Conservation (phyloP, 768 basidiomycete species). For the Neoboletus brunneissimus region DNA sequence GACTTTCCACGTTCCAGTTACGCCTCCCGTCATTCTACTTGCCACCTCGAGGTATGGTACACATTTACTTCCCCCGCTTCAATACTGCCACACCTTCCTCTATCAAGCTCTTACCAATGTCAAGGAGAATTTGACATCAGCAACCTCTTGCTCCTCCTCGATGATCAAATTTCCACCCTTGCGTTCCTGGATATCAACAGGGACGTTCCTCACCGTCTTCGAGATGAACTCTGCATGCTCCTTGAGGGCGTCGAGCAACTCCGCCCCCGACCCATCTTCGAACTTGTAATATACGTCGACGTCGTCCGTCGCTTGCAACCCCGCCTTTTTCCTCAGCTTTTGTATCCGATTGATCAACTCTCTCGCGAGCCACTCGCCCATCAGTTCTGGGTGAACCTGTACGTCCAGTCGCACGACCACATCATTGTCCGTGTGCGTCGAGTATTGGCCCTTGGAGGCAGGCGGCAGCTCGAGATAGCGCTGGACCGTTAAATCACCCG, state of each 20-base stretch:
- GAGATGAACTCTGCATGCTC: conserved; percentile 67
- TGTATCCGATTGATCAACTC: conserved; percentile 93
- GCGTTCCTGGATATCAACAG: conserved; percentile 54
- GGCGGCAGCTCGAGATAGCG: conserved; percentile 83
- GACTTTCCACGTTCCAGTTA: neutral
- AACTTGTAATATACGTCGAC: conserved; percentile 85
- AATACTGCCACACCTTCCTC: neutral
- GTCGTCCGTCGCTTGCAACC: conserved; percentile 92
- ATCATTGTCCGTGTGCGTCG: conserved; percentile 89
- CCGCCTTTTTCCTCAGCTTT: conserved; percentile 92
- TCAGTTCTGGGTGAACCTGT: conserved; percentile 80
- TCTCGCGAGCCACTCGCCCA: conserved; percentile 83
- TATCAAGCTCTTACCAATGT: conserved; percentile 50
- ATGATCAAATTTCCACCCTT: conserved; percentile 54
- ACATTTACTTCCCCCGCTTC: neutral
- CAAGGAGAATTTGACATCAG: conserved; percentile 73
- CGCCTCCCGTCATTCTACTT: neutral
- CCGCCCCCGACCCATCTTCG: conserved; percentile 62
- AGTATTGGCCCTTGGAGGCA: conserved; percentile 57
- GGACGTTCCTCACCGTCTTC: conserved; percentile 72
- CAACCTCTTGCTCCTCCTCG: conserved; percentile 86
- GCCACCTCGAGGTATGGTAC: conserved; percentile 23
- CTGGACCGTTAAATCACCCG: conserved; percentile 89
- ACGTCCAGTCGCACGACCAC: conserved; percentile 93
- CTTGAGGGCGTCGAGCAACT: conserved; percentile 60